Base-by-base conservation (phyloP, 1,139 yeast species). In the Geotrichum australiense region DNA sequence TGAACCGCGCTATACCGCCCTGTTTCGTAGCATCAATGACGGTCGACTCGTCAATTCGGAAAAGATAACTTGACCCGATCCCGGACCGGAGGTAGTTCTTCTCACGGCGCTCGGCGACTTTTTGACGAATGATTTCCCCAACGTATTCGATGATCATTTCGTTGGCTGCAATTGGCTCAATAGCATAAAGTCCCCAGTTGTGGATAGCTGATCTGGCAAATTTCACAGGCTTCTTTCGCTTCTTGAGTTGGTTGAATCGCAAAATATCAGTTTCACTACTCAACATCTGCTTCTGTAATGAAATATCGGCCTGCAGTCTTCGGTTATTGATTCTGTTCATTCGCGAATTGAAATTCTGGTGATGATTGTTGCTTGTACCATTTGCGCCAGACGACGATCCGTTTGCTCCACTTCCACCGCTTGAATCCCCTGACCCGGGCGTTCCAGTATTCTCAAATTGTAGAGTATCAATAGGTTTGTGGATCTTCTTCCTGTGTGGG, bases 111-210 rank as follows among this genome's bases (percentile, higher is more conserved):
- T 93, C 98, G 1, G 97, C 95, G 28, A 89, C 91, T 46, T 87
- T 96, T 56, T 89, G 96, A 47, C 98, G 71, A 26, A 93, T 80
- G 46, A 94, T 74, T 55, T 91, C 98, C 25, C 99, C 99, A n/a
- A 91, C 97, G 56, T 91, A 91, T 61, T 93, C 99, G 48, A 93
- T 91, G 55, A 91, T 89, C 96, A 91, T 91, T 62, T 91, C 98
- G 52, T 81, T 83, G 1, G 94, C 93, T 11, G 87, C 84, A 56
- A 91, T 91, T 1, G 94, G 94, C 56, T 91, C 97, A 57, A 85
- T 68, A 0, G 98, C 98, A 63, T 87, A 91, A 37, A 91, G 65
- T 0, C 99, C 99, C 98, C 98, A 91, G 57, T 91, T 87, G 60
- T 93, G 98, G 54, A 91, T 91, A 0, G 96, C 94, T 1, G 97